Evolutionary conservation across 371 early-diverging fungal species (phyloP).

Genomic region (Quaeritorhiza haematococci): DNA sequence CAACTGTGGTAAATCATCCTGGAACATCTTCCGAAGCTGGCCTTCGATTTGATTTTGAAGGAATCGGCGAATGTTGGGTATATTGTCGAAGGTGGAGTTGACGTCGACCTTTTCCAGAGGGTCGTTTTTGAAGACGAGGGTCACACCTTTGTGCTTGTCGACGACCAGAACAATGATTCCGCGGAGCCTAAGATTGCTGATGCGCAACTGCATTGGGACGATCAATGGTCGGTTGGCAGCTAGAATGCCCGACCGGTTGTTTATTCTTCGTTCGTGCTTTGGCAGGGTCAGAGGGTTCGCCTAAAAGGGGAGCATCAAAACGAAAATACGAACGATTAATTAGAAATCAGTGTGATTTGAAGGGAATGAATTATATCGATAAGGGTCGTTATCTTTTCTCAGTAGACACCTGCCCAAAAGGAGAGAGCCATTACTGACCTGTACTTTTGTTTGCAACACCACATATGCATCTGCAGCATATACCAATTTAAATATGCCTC

Average conservation of each 20-base stretch:
- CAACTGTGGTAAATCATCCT: slow-evolving; percentile 87
- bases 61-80: slow-evolving; percentile 76
- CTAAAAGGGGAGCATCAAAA: slow-evolving; percentile 27
- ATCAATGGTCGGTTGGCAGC: slow-evolving; percentile 87
- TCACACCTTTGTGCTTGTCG: slow-evolving; percentile 85
- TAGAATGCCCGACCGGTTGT: slow-evolving; percentile 27
- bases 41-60: slow-evolving; percentile 89
- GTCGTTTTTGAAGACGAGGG: slow-evolving; percentile 93
- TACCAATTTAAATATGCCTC: slow-evolving; percentile 89
- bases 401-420: slow-evolving; percentile 1
- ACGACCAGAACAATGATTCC: slow-evolving; percentile 93
- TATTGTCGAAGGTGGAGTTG: slow-evolving; percentile 89
- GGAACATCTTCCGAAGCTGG: slow-evolving; percentile 79
- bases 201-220: slow-evolving; percentile 91
- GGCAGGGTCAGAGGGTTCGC: slow-evolving; percentile 72
- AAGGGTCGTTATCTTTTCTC: background rate
- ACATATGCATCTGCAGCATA: slow-evolving; percentile 93
- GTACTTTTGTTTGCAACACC: slow-evolving; percentile 89
- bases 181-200: slow-evolving; percentile 78
- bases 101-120: slow-evolving; percentile 90
- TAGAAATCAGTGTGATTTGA: background rate
- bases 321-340: too few relatives aligned
- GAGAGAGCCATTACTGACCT: slow-evolving; percentile 45
- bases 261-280: slow-evolving; percentile 42
- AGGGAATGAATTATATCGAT: background rate